A percentile compares a stretch with the other conserved stretches of the same genome.
Evolutionary conservation across 352 stramenopile species (phyloP).

Genomic region (Phytophthora quininea): DNA sequence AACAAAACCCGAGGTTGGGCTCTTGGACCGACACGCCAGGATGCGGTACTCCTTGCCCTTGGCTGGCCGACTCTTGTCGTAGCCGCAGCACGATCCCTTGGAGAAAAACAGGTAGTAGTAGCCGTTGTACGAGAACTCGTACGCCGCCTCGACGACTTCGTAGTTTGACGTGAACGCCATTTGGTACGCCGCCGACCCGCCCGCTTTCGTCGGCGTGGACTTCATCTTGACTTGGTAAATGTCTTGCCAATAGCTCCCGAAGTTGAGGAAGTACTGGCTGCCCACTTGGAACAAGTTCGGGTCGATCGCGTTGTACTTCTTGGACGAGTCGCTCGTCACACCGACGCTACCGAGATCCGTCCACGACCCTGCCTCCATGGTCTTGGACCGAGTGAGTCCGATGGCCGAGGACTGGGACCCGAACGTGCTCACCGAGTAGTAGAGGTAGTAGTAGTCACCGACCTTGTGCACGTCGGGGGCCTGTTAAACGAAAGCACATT

Average conservation of each 20-base stretch:
- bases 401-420: conserved; percentile 52
- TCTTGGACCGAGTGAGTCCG: conserved; percentile 47
- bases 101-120: conserved; percentile 61
- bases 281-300: conserved; percentile 46
- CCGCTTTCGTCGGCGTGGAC: conserved; percentile 18
- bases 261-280: conserved; percentile 48
- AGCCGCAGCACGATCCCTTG: conserved; percentile 44
- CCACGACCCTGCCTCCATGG: conserved; percentile 52
- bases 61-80: conserved; percentile 32
- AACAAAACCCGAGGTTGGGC: conserved; percentile 39
- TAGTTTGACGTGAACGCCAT: conserved; percentile 1
- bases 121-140: conserved; percentile 40
- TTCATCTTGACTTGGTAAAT: conserved; percentile 41
- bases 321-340: conserved; percentile 39
- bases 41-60: conserved; percentile 62
- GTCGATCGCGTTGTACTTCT: conserved; percentile 65
- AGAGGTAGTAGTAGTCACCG: conserved; percentile 58
- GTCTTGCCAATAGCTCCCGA: conserved; percentile 52
- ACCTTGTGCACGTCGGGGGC: conserved; percentile 54
- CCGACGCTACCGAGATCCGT: conserved; percentile 39
- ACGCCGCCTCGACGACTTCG: conserved; percentile 11
- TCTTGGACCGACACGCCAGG: conserved; percentile 46
- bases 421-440: conserved; percentile 64
- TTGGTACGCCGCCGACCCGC: background rate
- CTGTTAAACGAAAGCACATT: conserved; percentile 12